A percentile compares a stretch with the other conserved stretches of the same genome.
These are phyloP conservation scores for Podospora comata DNA, from an alignment of 495 filamentous ascomycete species.

Conservation along the genomic window DNA sequence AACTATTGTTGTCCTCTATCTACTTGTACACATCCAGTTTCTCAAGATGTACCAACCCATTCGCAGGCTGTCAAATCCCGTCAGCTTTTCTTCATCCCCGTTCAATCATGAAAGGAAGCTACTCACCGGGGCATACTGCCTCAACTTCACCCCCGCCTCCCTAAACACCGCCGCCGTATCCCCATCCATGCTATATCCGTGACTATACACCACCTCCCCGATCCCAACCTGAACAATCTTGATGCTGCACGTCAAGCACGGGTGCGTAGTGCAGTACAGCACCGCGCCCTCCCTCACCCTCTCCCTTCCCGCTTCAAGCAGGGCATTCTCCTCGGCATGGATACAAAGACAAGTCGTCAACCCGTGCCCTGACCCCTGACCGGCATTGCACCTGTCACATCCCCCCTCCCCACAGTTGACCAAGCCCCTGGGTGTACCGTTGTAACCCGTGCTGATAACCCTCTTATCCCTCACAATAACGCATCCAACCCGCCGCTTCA, in stretches of 20 bases:
- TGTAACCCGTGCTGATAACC: constrained; percentile 96
- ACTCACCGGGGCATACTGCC: constrained; percentile 80
- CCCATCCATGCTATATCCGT: constrained; percentile 89
- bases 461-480: constrained; percentile 85
- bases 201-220: constrained; percentile 87
- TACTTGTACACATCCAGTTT: constrained; percentile 35
- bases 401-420: constrained; percentile 91
- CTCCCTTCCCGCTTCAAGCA: constrained; percentile 91
- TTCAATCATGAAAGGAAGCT: neutral
- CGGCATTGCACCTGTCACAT: constrained; percentile 78
- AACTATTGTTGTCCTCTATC: neutral
- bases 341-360: constrained; percentile 88
- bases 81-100: neutral
- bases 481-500: constrained; percentile 94
- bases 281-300: constrained; percentile 74
- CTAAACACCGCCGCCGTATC: constrained; percentile 76
- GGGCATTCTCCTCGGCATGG: constrained; percentile 94
- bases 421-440: constrained; percentile 85
- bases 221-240: constrained; percentile 97
- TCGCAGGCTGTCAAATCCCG: constrained; percentile 41
- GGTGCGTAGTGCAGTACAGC: constrained; percentile 95
- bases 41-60: constrained; percentile 53
- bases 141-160: constrained; percentile 69
- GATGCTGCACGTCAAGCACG: constrained; percentile 96
- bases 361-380: constrained; percentile 63